phyloP scores from a whole-genome alignment of 768 basidiomycete genomes.

The Lactarius sp. region DNA sequence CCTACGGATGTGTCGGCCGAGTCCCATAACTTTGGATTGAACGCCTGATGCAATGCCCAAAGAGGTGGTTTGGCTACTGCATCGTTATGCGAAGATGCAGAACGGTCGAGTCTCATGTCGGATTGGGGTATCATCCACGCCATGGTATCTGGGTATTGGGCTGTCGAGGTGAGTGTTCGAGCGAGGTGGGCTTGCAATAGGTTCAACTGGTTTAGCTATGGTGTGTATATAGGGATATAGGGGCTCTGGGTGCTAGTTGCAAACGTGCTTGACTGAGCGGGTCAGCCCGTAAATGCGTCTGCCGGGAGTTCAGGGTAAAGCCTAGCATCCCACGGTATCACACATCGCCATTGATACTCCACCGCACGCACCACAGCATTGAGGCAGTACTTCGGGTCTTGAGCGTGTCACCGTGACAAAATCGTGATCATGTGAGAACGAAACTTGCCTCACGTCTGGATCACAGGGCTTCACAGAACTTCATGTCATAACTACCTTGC shows the following conservation, averaged over 20 bases:
- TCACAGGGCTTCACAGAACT: too few relatives aligned
- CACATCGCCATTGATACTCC: background rate
- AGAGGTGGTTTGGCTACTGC: background rate
- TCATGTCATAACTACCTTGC: too few relatives aligned
- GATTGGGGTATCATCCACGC: background rate
- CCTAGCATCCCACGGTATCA: background rate
- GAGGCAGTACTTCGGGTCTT: background rate
- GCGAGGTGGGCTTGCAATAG: background rate
- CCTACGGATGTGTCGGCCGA: background rate
- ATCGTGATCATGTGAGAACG: background rate
- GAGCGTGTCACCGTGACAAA: background rate
- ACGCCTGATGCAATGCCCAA: constrained; percentile 4
- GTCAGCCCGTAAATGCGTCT: background rate
- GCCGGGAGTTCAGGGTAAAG: background rate
- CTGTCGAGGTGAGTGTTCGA: background rate
- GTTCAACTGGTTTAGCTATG: background rate
- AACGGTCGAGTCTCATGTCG: background rate
- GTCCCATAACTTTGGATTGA: constrained; percentile 3
- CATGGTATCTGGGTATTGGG: background rate
- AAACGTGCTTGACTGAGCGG: background rate
- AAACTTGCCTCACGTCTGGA: background rate
- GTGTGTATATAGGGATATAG: background rate
- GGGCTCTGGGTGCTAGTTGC: background rate
- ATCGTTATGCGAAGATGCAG: background rate
- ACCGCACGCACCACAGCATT: background rate